phyloP scores from a whole-genome alignment of 441 rosid species.

The Croton setiger region DNA sequence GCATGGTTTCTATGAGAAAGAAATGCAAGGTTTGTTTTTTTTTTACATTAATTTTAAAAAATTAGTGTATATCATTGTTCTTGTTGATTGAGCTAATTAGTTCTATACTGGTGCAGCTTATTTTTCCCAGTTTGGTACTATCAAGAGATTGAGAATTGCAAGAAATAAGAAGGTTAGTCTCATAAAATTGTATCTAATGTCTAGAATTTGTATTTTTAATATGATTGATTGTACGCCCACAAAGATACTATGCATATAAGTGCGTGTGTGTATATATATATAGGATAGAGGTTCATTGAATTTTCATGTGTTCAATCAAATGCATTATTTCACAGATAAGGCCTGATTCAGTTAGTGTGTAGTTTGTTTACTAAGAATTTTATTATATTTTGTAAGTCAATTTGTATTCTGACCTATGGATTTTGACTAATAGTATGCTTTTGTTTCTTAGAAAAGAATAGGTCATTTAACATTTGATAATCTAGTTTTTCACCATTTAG shows the following conservation, averaged over 20 bases:
- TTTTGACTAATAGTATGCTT: not conserved
- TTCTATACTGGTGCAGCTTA: conserved; percentile 42
- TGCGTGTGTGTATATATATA: too few species aligned
- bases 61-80: not conserved
- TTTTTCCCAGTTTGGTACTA: conserved; percentile 78
- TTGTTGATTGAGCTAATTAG: conserved; percentile 2
- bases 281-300: not conserved
- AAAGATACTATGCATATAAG: too few species aligned
- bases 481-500: too few species aligned
- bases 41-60: too few species aligned
- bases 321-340: too few species aligned
- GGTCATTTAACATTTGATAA: not conserved
- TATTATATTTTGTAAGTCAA: too few species aligned
- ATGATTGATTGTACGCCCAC: not conserved
- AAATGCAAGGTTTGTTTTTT: conserved; percentile 66
- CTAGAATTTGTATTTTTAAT: not conserved
- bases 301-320: too few species aligned
- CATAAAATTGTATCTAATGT: not conserved
- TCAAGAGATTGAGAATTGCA: conserved; percentile 78
- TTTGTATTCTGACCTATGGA: not conserved
- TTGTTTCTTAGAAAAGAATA: not conserved
- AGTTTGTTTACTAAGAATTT: not conserved
- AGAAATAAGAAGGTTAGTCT: conserved; percentile 72
- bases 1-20: conserved; percentile 87
- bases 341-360: not conserved